Evolutionary conservation across 2,329 filamentous ascomycete species (phyloP), one percentile per base, ranked within the genome.

Genomic region (Xylaria multiplex): DNA sequence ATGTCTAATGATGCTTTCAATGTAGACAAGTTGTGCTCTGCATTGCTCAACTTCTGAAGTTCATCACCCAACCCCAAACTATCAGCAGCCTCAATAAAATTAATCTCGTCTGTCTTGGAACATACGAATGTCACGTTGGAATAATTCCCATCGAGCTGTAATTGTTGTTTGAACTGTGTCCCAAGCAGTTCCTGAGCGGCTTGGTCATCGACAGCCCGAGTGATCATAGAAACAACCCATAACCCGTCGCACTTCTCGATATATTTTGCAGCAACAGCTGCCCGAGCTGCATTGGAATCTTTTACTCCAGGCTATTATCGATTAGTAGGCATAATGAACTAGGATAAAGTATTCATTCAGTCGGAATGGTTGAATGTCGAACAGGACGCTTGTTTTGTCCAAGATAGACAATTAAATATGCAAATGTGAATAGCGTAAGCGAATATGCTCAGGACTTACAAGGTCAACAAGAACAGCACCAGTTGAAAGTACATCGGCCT

Each of bases 181-280:
- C 85, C 84, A 2, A 89, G 79, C 0, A 89, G 76, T 1, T 79
- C 81, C 64, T 86, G 85, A 0, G 87, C 86, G 6, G 84, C 81
- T 69, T 87, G 88, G 68, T 89, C 85, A 71, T 88, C 83, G 0
- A 88, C 84, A 9, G 86, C 86, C 35, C 86, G 80, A 56, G 80
- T 87, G 62, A 89, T 88, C 0, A 84, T 84, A 2, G 86, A 84
- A 40, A 88, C 83, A 60, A 88, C 84, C 84, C 84, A 89, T 0
- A 89, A 74, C 0, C 81, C 83, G 1, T 83, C 84, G 68, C 87
- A 90, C 66, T 85, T 80, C 71, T 89, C 85, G 77, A 89, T 83
- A 69, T 90, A 90, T 0, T 80, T 80, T 49, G 82, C 80, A 1
- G 88, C 86, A 27, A 90, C 83, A 2, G 85, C 83, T 45, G 84